Percentiles rank a stretch among this genome's conserved stretches.
These are phyloP conservation scores for Elongisporangium prolatum DNA, from an alignment of 352 stramenopile species.

Conservation along the genomic window DNA sequence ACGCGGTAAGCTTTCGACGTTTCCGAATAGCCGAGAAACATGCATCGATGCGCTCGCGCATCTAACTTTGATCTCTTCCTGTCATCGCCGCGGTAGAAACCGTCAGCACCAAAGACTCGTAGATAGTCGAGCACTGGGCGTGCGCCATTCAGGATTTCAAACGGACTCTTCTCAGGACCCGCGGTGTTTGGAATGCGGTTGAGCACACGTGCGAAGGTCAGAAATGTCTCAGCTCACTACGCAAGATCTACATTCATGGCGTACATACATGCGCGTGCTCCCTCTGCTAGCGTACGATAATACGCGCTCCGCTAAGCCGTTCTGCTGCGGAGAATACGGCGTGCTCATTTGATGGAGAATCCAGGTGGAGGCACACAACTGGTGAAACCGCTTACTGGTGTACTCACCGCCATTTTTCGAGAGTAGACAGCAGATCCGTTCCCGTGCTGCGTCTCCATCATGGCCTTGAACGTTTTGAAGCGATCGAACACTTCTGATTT, in stretches of 20 bases:
- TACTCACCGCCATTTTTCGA: constrained; percentile 22
- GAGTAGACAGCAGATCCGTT: constrained; percentile 9
- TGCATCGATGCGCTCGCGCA: constrained; percentile 12
- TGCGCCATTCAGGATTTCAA: constrained; percentile 12
- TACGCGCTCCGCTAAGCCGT: constrained; percentile 16
- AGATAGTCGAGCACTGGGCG: constrained; percentile 11
- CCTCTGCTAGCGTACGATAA: constrained; percentile 19
- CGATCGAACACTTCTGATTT: constrained; percentile 8
- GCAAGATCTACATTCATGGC: constrained; percentile 10
- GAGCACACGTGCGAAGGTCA: constrained; percentile 14
- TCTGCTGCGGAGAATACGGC: constrained; percentile 12
- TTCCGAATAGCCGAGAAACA: constrained; percentile 17
- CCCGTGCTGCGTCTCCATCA: constrained; percentile 6
- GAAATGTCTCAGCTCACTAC: constrained; percentile 23
- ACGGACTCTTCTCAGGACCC: constrained; percentile 8
- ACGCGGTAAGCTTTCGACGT: constrained; percentile 16
- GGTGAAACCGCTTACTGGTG: constrained; percentile 5
- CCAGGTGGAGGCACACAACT: constrained; percentile 5
- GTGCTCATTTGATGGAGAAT: constrained; percentile 13
- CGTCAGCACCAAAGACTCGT: constrained; percentile 21
- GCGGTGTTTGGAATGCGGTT: constrained; percentile 11
- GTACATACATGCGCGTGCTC: constrained; percentile 15
- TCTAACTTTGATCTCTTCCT: constrained; percentile 20
- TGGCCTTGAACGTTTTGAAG: constrained; percentile 7
- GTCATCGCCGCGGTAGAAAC: constrained; percentile 19